Percentiles rank a stretch among this genome's conserved stretches.
Evolutionary conservation across 805 yeast genomes (phyloP).

Genomic region (Nakazawaea ishiwadae): DNA sequence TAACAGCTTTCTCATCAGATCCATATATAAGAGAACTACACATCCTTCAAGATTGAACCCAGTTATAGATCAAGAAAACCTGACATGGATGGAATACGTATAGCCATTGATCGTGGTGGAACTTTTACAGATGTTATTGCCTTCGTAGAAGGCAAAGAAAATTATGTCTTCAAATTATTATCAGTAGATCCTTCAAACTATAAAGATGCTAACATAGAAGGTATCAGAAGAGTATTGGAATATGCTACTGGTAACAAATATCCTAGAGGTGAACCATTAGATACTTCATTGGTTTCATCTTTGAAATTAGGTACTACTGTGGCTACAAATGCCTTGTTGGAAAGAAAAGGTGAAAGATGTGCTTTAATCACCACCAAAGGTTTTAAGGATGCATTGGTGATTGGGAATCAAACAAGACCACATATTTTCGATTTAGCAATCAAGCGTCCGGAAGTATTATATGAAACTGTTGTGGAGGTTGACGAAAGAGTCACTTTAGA

Average conservation of each 20-base stretch:
- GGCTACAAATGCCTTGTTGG: constrained; percentile 92
- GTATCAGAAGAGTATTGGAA: constrained; percentile 75
- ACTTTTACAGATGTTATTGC: constrained; percentile 79
- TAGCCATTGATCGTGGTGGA: constrained; percentile 58
- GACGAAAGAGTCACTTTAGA: constrained; percentile 89
- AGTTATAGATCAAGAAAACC: no score
- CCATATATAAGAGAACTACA: no score
- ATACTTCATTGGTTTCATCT: constrained; percentile 56
- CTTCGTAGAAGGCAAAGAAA: constrained; percentile 49
- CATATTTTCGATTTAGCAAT: constrained; percentile 81
- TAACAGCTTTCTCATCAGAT: no score
- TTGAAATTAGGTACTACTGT: constrained; percentile 93
- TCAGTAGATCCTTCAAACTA: constrained; percentile 90
- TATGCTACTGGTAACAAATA: constrained; percentile 46
- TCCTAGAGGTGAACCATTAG: constrained; percentile 57
- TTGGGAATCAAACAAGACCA: constrained; percentile 93
- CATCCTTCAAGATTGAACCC: no score
- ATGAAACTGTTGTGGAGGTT: constrained; percentile 72
- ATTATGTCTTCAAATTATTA: constrained; percentile 68
- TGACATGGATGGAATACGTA: constrained; percentile 7
- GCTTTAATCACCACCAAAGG: constrained; percentile 87
- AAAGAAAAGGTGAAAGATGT: constrained; percentile 86
- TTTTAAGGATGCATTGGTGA: constrained; percentile 72
- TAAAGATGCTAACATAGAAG: constrained; percentile 89
- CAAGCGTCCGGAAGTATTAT: constrained; percentile 64